Percentiles rank a stretch among this genome's conserved stretches.
Conservation (phyloP, 805 yeast species). For the Yarrowia keelungensis region DNA sequence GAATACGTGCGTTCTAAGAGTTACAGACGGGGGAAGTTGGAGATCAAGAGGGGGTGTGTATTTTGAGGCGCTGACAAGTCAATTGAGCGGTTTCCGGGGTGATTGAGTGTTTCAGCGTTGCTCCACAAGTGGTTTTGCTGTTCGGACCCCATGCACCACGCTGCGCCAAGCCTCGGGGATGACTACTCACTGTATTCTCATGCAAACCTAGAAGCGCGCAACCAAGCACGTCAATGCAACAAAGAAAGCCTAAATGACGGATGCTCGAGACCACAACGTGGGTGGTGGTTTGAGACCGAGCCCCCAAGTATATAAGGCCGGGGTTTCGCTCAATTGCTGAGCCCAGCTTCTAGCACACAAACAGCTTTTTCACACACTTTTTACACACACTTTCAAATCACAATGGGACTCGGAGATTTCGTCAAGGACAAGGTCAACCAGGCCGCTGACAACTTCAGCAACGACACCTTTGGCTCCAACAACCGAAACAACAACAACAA, state of each 20-base stretch:
- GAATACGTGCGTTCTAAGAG: conserved; percentile 15
- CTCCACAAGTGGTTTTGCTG: not conserved
- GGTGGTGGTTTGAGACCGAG: not conserved
- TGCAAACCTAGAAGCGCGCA: not conserved
- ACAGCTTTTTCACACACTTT: not conserved
- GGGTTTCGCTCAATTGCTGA: not conserved
- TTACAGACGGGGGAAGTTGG: not conserved
- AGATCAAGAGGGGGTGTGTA: too few relatives aligned
- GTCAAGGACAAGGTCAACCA: conserved; percentile 37
- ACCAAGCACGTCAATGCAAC: conserved; percentile 10
- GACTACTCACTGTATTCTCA: not conserved
- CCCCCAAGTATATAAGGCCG: not conserved
- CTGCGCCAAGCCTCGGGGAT: conserved; percentile 14
- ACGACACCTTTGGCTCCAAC: too few relatives aligned
- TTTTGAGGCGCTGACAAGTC: not conserved
- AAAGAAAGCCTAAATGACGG: not conserved
- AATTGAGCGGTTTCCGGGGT: not conserved
- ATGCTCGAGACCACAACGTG: conserved; percentile 11
- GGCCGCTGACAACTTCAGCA: conserved; percentile 16
- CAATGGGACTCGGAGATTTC: conserved; percentile 39
- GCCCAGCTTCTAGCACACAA: not conserved
- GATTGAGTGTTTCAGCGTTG: not conserved
- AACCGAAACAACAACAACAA: conserved; percentile 4
- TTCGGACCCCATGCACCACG: not conserved
- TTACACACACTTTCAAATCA: not conserved